A percentile compares a stretch with the other conserved stretches of the same genome.
phyloP scores from a whole-genome alignment of 257 asterid genomes.

The Euphrasia confusa region DNA sequence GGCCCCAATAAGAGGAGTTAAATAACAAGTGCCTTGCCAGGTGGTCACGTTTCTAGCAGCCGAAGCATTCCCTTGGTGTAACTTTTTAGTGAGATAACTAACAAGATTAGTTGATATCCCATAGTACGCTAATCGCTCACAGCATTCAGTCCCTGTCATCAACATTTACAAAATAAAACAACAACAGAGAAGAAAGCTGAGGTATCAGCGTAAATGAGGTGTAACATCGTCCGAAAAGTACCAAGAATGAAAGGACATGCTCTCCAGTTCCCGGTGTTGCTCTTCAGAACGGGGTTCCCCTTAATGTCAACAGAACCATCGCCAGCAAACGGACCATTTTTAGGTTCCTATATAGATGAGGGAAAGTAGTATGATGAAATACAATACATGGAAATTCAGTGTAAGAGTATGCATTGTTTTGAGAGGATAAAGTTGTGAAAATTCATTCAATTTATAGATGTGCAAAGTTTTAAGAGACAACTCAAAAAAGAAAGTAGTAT shows the following conservation, averaged over 20 bases:
- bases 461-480: too few relatives aligned
- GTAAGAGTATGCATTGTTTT: background rate
- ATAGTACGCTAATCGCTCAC: conserved; percentile 95
- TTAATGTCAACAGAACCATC: conserved; percentile 95
- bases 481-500: too few relatives aligned
- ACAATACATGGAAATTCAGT: background rate
- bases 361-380: background rate
- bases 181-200: conserved; percentile 18
- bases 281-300: conserved; percentile 84
- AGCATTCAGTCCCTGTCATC: conserved; percentile 85
- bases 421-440: too few relatives aligned
- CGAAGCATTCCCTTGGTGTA: conserved; percentile 84
- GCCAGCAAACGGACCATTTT: conserved; percentile 50
- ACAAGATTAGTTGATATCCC: conserved; percentile 94
- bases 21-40: conserved; percentile 97
- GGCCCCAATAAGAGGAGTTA: conserved; percentile 92
- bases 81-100: conserved; percentile 73
- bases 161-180: background rate
- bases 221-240: conserved; percentile 15
- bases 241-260: conserved; percentile 97
- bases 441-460: too few relatives aligned
- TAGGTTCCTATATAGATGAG: conserved; percentile 46
- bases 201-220: conserved; percentile 6
- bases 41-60: conserved; percentile 97
- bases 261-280: conserved; percentile 93